A percentile compares a stretch with the other conserved stretches of the same genome.
These are phyloP conservation scores for Hericium rajendrae DNA, from an alignment of 768 basidiomycete species.

Conservation along the genomic window DNA sequence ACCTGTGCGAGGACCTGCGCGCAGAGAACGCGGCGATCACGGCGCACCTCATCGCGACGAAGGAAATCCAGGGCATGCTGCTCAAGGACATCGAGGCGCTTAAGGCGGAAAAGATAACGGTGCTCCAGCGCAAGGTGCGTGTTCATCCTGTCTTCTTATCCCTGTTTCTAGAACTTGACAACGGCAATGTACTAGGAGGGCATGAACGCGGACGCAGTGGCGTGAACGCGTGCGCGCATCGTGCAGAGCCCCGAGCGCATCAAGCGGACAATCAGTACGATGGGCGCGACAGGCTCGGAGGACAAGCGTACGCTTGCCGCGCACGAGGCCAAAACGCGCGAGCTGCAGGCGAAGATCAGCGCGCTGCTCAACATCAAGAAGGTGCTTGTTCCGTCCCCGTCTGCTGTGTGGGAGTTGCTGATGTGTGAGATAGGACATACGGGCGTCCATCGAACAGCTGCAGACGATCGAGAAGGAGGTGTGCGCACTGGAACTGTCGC, in stretches of 20 bases:
- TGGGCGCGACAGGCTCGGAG: conserved; percentile 55
- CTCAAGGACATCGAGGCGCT: conserved; percentile 61
- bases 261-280: conserved; percentile 69
- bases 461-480: conserved; percentile 64
- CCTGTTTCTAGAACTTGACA: background rate
- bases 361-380: conserved; percentile 68
- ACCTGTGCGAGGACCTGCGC: conserved; percentile 48
- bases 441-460: conserved; percentile 66
- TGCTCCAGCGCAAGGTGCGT: conserved; percentile 56
- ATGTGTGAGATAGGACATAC: conserved; percentile 44
- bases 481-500: conserved; percentile 47
- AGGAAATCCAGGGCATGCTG: conserved; percentile 48
- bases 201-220: conserved; percentile 52
- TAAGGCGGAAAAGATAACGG: conserved; percentile 60
- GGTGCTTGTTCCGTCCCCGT: conserved; percentile 26
- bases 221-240: conserved; percentile 60
- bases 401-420: conserved; percentile 1
- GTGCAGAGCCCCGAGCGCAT: conserved; percentile 91
- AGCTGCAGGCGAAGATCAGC: conserved; percentile 66
- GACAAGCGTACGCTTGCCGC: conserved; percentile 59
- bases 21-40: conserved; percentile 53
- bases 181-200: conserved; percentile 35
- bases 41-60: conserved; percentile 58
- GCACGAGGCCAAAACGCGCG: conserved; percentile 67
- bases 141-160: background rate